Conservation (phyloP, 306 rosid genomes). For the Lupinus albus region DNA sequence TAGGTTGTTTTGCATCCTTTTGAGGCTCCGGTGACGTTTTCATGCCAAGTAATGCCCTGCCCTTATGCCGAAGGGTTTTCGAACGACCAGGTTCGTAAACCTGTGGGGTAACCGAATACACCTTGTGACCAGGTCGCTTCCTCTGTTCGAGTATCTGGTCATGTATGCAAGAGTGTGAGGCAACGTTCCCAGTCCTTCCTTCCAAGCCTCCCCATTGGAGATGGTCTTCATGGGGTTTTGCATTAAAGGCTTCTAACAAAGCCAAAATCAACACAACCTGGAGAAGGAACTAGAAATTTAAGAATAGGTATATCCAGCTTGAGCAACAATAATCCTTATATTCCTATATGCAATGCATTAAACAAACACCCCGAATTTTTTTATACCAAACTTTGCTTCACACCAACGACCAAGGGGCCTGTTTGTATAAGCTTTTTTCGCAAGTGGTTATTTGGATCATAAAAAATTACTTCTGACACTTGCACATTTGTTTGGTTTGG, state of each 20-base stretch:
- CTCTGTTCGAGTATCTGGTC: conserved; percentile 91
- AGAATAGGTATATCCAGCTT: conserved; percentile 30
- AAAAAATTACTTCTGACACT: no score
- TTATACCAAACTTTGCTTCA: conserved; percentile 30
- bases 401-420: not conserved
- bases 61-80: conserved; percentile 62
- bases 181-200: conserved; percentile 53
- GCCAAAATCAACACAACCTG: conserved; percentile 73
- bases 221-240: conserved; percentile 48
- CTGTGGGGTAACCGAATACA: conserved; percentile 88
- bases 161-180: conserved; percentile 92
- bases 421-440: no score
- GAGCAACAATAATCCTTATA: conserved; percentile 12
- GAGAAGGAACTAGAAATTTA: conserved; percentile 39
- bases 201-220: conserved; percentile 51
- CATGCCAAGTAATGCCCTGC: conserved; percentile 77
- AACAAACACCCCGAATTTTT: conserved; percentile 30
- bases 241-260: conserved; percentile 58
- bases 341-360: conserved; percentile 1
- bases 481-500: no score
- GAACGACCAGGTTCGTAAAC: conserved; percentile 56
- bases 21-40: conserved; percentile 44
- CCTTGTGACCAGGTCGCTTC: conserved; percentile 86
- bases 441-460: no score
- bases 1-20: conserved; percentile 75